These are phyloP conservation scores for Collybia sordida DNA, from an alignment of 768 basidiomycete genomes.

Conservation along the genomic window DNA sequence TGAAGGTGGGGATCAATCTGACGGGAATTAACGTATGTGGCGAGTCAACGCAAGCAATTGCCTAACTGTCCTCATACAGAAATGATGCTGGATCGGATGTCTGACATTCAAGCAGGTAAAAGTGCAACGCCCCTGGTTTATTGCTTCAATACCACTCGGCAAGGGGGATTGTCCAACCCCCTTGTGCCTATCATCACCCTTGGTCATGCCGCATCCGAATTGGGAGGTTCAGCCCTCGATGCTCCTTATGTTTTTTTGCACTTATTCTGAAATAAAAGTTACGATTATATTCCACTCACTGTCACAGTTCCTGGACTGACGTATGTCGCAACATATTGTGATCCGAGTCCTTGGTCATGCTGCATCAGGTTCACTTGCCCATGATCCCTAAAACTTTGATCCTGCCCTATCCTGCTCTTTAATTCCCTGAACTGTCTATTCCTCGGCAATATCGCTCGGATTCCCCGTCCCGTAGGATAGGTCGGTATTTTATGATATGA, in stretches of 20 bases:
- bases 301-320: slow-evolving; percentile 21
- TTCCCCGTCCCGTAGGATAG: slow-evolving; percentile 18
- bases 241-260: slow-evolving; percentile 21
- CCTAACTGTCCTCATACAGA: no score
- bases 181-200: no score
- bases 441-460: not conserved
- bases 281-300: slow-evolving; percentile 18
- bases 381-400: slow-evolving; percentile 13
- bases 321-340: slow-evolving; percentile 23
- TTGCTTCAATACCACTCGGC: no score
- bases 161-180: no score
- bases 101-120: no score
- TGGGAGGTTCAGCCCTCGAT: slow-evolving; percentile 9
- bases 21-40: no score
- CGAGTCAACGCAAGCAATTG: no score
- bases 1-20: no score
- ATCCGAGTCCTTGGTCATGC: slow-evolving; percentile 23
- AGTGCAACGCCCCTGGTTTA: no score
- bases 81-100: no score
- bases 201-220: no score
- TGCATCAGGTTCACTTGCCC: slow-evolving; percentile 18
- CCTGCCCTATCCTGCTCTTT: slow-evolving; percentile 16
- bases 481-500: slow-evolving; percentile 20
- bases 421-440: slow-evolving; percentile 12
- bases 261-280: slow-evolving; percentile 19